phyloP scores from a whole-genome alignment of 345 rosid species.

The Citrus inodora region DNA sequence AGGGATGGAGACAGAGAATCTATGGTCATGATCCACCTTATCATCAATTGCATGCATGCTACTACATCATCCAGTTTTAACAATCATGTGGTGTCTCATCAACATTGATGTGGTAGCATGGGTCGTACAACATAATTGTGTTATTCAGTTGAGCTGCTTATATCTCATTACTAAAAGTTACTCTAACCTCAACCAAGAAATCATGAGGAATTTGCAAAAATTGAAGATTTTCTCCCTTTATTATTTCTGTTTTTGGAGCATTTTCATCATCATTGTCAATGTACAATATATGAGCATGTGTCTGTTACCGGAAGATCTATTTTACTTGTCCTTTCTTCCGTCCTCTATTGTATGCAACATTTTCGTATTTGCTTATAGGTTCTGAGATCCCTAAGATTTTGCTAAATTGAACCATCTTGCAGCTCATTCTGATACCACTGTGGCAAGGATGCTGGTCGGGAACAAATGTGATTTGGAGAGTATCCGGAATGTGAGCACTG shows the following conservation, averaged over 20 bases:
- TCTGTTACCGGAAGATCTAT: not conserved
- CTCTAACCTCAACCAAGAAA: not conserved
- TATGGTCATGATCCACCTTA: not conserved
- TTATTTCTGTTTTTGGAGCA: not conserved
- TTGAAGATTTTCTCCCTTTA: not conserved
- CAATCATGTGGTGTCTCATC: not conserved
- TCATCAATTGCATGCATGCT: not conserved
- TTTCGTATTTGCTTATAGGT: not conserved
- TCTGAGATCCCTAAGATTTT: not conserved
- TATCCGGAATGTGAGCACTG: slow-evolving; percentile 64
- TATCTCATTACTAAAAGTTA: not conserved
- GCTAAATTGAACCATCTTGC: slow-evolving; percentile 17
- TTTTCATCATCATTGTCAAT: not conserved
- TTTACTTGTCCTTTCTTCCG: not conserved
- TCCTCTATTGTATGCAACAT: not conserved
- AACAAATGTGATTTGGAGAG: slow-evolving; percentile 83
- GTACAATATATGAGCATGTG: not conserved
- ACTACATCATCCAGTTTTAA: not conserved
- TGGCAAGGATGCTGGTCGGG: slow-evolving; percentile 81
- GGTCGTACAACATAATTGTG: not conserved
- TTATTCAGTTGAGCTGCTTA: not conserved
- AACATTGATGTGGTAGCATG: not conserved
- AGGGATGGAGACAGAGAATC: not conserved
- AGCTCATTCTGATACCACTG: slow-evolving; percentile 73
- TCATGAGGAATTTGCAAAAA: not conserved